Percentiles rank a stretch among this genome's conserved stretches.
phyloP scores from a whole-genome alignment of 768 basidiomycete genomes.

The Mycena epipterygia region DNA sequence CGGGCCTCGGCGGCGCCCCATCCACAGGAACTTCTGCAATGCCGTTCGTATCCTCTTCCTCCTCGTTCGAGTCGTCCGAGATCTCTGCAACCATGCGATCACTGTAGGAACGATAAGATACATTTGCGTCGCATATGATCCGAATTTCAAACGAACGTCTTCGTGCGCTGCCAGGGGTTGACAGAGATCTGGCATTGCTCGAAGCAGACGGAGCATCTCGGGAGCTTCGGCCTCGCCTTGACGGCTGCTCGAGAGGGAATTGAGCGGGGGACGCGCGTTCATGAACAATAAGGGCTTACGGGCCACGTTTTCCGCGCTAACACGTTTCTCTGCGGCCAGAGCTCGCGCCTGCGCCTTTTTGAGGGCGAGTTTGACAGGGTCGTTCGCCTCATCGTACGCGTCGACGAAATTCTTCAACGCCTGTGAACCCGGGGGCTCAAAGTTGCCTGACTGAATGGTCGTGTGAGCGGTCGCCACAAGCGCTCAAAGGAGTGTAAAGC shows the following conservation, averaged over 20 bases:
- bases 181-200: constrained; percentile 33
- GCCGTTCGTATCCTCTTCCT: constrained; percentile 22
- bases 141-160: constrained; percentile 21
- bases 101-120: constrained; percentile 9
- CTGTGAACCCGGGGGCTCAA: constrained; percentile 34
- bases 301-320: background rate
- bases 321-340: constrained; percentile 20
- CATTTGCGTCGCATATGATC: background rate
- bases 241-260: background rate
- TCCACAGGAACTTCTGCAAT: constrained; percentile 18
- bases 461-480: constrained; percentile 30
- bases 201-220: constrained; percentile 38
- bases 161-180: constrained; percentile 39
- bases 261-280: background rate
- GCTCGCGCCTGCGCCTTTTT: constrained; percentile 14
- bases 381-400: constrained; percentile 20
- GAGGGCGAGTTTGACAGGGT: constrained; percentile 29
- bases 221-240: constrained; percentile 30
- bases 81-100: constrained; percentile 34
- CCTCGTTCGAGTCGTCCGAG: constrained; percentile 35
- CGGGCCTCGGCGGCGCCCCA: background rate
- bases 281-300: background rate
- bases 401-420: constrained; percentile 19
- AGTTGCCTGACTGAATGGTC: constrained; percentile 35
- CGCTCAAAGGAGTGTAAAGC: background rate